Base-by-base conservation (phyloP, 148 eudicot genomes). In the Amaranthus cruentus region DNA sequence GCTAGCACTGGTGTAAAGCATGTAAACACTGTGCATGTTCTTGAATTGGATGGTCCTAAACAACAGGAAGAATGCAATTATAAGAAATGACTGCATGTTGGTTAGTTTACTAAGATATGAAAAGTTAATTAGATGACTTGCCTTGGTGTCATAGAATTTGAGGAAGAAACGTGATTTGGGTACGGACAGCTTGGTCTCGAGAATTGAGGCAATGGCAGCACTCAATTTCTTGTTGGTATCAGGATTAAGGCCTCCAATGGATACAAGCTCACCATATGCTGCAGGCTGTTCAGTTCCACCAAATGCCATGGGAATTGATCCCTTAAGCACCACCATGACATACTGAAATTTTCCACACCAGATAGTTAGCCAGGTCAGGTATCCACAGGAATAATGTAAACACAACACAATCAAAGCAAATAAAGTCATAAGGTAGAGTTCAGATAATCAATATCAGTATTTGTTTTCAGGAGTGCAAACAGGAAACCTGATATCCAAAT, bases 201-300 rank as follows among this genome's bases (percentile, higher is more conserved):
- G 92, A 65, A 95, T 83, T 4, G 81, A 73, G 15, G 97, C 80
- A 70, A 95, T 78, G 43, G 93, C 97, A 83, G 90, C 96, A 82
- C 98, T 95, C 79, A 95, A 81, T 79, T 95, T 86, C 87, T 91
- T 95, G 92, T 91, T 95, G n/a, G 79, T 86, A 56, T 82, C 87
- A n/a, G 96, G 81, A 70, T 74, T 85, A 8, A 95, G 90, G 28
- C 97, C 97, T 69, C 97, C 97, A 73, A 91, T 95, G 51, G 98
- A 95, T 55, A 95, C 85, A 71, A 95, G 69, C 83, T 95, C 98
- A 70, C 96, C 98, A 84, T 82, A 95, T 6, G 98, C 98, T 73
- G 97, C 97, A 54, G 97, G 96, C 83, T 91, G 78, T 84, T 94
- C 98, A 69, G 96, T 84, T 61, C 98, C 97, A 66, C 97, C 98